phyloP scores from a whole-genome alignment of 441 rosid species.

The Corymbia calophylla region DNA sequence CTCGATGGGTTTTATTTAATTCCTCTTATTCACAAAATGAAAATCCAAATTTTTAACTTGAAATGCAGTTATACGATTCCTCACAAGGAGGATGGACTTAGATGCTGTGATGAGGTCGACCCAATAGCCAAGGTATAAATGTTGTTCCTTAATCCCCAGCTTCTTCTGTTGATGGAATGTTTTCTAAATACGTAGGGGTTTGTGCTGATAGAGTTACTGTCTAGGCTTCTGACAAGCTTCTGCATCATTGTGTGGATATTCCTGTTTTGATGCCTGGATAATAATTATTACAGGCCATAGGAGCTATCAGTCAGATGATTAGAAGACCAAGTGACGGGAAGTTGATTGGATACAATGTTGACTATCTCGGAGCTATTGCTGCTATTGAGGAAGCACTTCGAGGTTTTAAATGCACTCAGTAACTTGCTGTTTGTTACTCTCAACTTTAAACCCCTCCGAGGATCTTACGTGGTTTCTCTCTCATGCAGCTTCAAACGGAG shows the following conservation, averaged over 20 bases:
- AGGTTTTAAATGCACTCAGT: constrained; percentile 1
- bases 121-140: constrained; percentile 11
- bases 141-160: background rate
- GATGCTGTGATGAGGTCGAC: constrained; percentile 16
- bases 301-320: constrained; percentile 16
- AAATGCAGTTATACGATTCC: constrained; percentile 12
- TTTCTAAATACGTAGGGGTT: background rate
- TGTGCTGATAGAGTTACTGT: background rate
- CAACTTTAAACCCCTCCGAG: background rate
- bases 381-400: constrained; percentile 17
- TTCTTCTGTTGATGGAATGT: background rate
- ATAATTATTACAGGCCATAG: background rate
- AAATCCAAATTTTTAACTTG: background rate
- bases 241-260: background rate
- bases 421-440: background rate
- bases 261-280: background rate
- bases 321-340: constrained; percentile 7
- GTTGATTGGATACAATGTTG: constrained; percentile 15
- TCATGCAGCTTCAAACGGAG: constrained; percentile 2
- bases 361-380: constrained; percentile 16
- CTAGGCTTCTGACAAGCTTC: background rate
- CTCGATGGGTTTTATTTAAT: background rate
- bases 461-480: background rate
- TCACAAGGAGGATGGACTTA: constrained; percentile 15
- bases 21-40: background rate